Conservation (phyloP, 2,329 filamentous ascomycete species). For the Zymoseptoria crescenta region DNA sequence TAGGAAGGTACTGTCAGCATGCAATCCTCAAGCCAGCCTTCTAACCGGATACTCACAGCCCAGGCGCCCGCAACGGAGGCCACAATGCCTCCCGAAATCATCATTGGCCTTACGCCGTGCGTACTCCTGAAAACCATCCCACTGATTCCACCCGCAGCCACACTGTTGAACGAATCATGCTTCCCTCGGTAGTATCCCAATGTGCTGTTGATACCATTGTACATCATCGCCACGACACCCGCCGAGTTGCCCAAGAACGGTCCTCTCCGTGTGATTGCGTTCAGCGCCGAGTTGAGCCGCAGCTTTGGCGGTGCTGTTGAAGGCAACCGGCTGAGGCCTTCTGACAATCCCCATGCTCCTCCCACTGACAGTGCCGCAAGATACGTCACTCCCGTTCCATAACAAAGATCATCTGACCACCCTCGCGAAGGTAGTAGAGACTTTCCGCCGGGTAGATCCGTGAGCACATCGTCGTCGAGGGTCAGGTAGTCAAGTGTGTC, state of each 20-base stretch:
- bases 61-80: conserved; percentile 77
- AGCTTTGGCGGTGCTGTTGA: conserved; percentile 76
- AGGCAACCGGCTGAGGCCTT: conserved; percentile 69
- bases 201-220: conserved; percentile 85
- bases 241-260: conserved; percentile 95
- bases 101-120: conserved; percentile 79
- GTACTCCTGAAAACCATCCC: conserved; percentile 98
- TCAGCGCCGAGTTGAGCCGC: conserved; percentile 86
- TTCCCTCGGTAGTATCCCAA: conserved; percentile 73
- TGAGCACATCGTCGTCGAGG: conserved; percentile 84
- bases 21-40: not conserved
- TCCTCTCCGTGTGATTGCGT: conserved; percentile 84
- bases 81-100: conserved; percentile 87
- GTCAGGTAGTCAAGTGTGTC: conserved; percentile 91
- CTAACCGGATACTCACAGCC: conserved; percentile 61
- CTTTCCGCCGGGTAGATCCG: conserved; percentile 74
- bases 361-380: conserved; percentile 77
- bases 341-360: conserved; percentile 84
- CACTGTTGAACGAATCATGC: conserved; percentile 84
- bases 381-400: conserved; percentile 92
- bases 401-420: conserved; percentile 97
- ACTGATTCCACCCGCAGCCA: conserved; percentile 75
- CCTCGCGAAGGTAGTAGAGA: conserved; percentile 89
- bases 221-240: conserved; percentile 89
- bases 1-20: conserved; percentile 6